Evolutionary conservation across 495 filamentous ascomycete species (phyloP).

Genomic region (Lophiostoma macrostomum): DNA sequence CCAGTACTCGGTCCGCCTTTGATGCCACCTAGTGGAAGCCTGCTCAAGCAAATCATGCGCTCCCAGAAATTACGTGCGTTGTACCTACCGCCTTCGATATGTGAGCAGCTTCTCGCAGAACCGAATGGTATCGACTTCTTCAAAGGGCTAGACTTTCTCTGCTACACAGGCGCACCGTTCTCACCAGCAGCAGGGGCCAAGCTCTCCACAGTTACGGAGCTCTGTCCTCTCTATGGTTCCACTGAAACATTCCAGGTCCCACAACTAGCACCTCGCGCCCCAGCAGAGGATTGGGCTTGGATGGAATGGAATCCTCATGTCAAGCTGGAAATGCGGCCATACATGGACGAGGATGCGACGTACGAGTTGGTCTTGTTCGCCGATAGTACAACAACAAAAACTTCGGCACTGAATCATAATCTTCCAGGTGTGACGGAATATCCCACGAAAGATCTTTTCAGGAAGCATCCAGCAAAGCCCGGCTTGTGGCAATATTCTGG

Average conservation of each 20-base stretch:
- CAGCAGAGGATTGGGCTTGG: constrained; percentile 22
- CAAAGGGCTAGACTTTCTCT: constrained; percentile 8
- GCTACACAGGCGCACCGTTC: constrained; percentile 19
- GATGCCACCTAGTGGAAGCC: constrained; percentile 14
- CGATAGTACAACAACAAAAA: not conserved
- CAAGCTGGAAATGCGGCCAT: constrained; percentile 15
- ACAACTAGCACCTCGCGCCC: constrained; percentile 3
- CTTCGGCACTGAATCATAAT: constrained; percentile 14
- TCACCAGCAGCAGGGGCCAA: constrained; percentile 2
- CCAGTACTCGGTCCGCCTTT: constrained; percentile 23
- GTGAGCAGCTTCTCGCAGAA: constrained; percentile 12
- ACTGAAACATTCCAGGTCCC: constrained; percentile 20
- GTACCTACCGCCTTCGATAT: constrained; percentile 15
- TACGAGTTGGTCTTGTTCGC: constrained; percentile 19
- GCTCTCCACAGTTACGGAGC: constrained; percentile 10
- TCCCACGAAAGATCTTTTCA: constrained; percentile 23
- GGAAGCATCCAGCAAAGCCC: constrained; percentile 26
- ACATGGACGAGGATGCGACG: not conserved
- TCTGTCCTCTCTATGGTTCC: constrained; percentile 19
- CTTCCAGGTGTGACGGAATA: constrained; percentile 4
- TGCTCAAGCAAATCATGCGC: constrained; percentile 10
- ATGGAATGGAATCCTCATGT: constrained; percentile 23
- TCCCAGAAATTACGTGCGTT: constrained; percentile 11
- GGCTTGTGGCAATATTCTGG: constrained; percentile 28
- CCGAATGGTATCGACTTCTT: constrained; percentile 12